These are phyloP conservation scores for Xylariaceae sp. DNA, from an alignment of 2,329 filamentous ascomycete genomes.

Conservation along the genomic window DNA sequence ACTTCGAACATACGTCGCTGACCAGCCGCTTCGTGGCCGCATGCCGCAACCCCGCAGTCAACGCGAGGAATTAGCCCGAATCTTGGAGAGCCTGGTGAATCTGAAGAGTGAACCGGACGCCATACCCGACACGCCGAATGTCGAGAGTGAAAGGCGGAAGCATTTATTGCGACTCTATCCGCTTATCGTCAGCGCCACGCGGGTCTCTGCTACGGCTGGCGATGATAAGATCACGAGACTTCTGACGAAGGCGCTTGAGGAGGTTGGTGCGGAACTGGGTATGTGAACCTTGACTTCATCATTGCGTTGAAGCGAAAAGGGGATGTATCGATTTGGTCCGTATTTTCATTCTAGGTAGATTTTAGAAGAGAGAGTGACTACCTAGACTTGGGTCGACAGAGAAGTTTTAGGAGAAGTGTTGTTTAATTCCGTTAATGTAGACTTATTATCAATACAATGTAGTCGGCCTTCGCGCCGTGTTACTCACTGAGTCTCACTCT, in stretches of 20 bases:
- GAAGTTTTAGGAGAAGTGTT: neutral
- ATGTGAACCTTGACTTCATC: conserved; percentile 20
- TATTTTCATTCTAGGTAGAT: neutral
- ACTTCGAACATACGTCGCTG: conserved; percentile 79
- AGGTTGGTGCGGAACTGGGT: conserved; percentile 56
- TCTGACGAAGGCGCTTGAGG: conserved; percentile 55
- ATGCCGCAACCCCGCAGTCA: conserved; percentile 86
- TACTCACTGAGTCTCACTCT: no score
- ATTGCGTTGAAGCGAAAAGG: neutral
- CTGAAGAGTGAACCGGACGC: conserved; percentile 66
- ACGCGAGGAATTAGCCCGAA: conserved; percentile 68
- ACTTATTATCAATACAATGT: neutral
- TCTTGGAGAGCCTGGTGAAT: conserved; percentile 60
- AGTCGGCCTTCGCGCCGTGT: no score
- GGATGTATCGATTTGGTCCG: neutral
- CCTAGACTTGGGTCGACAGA: neutral
- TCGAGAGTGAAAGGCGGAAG: conserved; percentile 57
- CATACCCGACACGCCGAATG: conserved; percentile 52
- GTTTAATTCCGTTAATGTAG: neutral
- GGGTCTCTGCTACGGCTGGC: conserved; percentile 50
- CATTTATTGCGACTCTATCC: conserved; percentile 80
- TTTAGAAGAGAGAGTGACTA: neutral
- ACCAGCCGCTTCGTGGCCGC: conserved; percentile 81
- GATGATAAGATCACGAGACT: conserved; percentile 57
- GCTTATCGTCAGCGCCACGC: conserved; percentile 60